Percentiles rank a stretch among this genome's conserved stretches.
phyloP scores from a whole-genome alignment of 2,329 filamentous ascomycete species.

The Pyrenophora tritici-repentis region DNA sequence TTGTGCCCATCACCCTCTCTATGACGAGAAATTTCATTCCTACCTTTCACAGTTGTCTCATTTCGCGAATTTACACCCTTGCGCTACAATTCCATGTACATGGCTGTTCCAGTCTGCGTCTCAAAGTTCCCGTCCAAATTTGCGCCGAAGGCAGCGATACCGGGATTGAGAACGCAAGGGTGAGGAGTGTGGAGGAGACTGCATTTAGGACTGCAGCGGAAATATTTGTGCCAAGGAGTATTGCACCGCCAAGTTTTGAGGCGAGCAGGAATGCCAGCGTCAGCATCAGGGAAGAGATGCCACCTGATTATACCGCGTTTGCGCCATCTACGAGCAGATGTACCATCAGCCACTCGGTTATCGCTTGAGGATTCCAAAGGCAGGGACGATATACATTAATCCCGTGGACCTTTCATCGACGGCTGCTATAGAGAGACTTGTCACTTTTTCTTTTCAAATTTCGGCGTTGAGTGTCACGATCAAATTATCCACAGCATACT shows the following conservation, averaged over 20 bases:
- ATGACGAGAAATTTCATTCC: constrained; percentile 66
- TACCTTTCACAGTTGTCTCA: constrained; percentile 71
- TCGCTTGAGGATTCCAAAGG: not conserved
- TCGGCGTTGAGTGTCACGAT: not conserved
- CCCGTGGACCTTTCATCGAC: no score
- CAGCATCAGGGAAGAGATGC: constrained; percentile 27
- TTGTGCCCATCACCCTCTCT: constrained; percentile 68
- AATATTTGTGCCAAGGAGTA: constrained; percentile 44
- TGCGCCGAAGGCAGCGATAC: constrained; percentile 45
- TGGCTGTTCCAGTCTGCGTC: constrained; percentile 40
- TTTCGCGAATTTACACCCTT: constrained; percentile 67
- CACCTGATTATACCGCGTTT: constrained; percentile 37
- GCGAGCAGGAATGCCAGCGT: constrained; percentile 7
- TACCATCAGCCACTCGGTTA: constrained; percentile 3
- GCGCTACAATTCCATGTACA: constrained; percentile 61
- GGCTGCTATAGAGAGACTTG: not conserved
- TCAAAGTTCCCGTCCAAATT: constrained; percentile 55
- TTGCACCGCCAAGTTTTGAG: constrained; percentile 35
- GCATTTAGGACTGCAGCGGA: constrained; percentile 36
- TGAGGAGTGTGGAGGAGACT: constrained; percentile 34
- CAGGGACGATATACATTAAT: not conserved
- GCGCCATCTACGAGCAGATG: constrained; percentile 18
- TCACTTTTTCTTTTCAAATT: not conserved
- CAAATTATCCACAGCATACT: no score
- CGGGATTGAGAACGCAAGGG: constrained; percentile 40